Base-by-base conservation (phyloP, 2,329 filamentous ascomycete species). In the Exophiala dermatitidis region DNA sequence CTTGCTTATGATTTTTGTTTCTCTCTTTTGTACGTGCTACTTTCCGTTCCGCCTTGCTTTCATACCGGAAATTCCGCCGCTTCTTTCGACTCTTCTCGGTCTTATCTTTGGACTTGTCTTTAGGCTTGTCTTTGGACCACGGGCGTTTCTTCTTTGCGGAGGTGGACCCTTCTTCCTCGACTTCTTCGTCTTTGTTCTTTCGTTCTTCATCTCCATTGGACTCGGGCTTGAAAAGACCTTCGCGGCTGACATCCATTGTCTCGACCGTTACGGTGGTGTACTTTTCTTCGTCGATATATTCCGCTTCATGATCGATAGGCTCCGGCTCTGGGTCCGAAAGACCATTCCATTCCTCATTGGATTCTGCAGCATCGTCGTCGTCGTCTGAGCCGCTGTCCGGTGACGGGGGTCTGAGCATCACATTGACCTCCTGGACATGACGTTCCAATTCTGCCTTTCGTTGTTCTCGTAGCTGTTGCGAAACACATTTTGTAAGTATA, bases 221-320 rank as follows among this genome's bases (percentile, higher is more conserved):
- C 3, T 61, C 61, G 5, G 76, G 74, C 62, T 80, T 84, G 53
- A 81, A 77, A 45, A 94, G 72, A 0, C 88, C 88, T 51, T 90
- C 82, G 61, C 82, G 81, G 8, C 86, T 84, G 10, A 94, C 80
- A 58, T 85, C 85, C 62, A 98, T 89, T 7, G 87, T 85, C 68
- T 96, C 91, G 1, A 98, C 84, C 0, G 88, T 96, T 29, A 98
- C 93, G 0, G 89, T 95, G 0, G 93, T 97, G 68, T 89, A 96
- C 67, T 86, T 87, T 69, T 96, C 91, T 68, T 97, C 93, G 69
- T 98, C 93, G 60, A 96, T 81, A 71, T 96, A 98, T 69, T 97
- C 90, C 62, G 91, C 90, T 68, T 95, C 87, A 62, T 88, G 83
- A 66, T 94, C 84, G 42, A 93, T 70, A 37, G 69, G 70, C 12